These are phyloP conservation scores for Sequoia sempervirens DNA, from an alignment of 75 land plant genomes.

Conservation along the genomic window DNA sequence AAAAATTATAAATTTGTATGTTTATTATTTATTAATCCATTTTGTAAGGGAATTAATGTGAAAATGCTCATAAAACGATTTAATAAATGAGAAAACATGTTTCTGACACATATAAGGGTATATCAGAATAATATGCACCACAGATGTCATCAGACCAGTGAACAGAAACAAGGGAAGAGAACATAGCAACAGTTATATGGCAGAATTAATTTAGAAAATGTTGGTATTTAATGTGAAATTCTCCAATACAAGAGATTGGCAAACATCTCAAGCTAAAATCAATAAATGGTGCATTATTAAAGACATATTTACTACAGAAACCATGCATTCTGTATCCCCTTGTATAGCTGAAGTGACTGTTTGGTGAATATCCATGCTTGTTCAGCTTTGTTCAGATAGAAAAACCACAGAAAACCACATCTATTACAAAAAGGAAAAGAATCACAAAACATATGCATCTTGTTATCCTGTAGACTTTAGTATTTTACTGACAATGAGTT, in stretches of 20 bases:
- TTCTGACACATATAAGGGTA: neutral
- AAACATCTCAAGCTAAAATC: neutral
- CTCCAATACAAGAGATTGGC: neutral
- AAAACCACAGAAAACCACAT: neutral
- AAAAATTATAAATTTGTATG: neutral
- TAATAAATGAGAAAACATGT: neutral
- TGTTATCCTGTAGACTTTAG: neutral
- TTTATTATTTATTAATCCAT: neutral
- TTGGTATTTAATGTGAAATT: neutral
- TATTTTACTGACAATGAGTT: neutral
- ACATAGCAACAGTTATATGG: neutral
- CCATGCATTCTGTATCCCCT: neutral
- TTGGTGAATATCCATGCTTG: neutral
- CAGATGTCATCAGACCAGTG: neutral
- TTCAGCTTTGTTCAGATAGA: neutral
- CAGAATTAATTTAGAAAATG: neutral
- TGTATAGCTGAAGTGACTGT: conserved; percentile 6
- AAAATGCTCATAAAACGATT: neutral
- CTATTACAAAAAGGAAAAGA: neutral
- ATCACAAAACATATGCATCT: neutral
- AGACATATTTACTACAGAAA: neutral
- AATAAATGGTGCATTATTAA: neutral
- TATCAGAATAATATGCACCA: neutral
- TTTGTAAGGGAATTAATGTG: neutral
- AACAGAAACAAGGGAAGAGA: neutral